These are phyloP conservation scores for Henckelia pumila DNA, from an alignment of 257 asterid genomes.

Conservation along the genomic window DNA sequence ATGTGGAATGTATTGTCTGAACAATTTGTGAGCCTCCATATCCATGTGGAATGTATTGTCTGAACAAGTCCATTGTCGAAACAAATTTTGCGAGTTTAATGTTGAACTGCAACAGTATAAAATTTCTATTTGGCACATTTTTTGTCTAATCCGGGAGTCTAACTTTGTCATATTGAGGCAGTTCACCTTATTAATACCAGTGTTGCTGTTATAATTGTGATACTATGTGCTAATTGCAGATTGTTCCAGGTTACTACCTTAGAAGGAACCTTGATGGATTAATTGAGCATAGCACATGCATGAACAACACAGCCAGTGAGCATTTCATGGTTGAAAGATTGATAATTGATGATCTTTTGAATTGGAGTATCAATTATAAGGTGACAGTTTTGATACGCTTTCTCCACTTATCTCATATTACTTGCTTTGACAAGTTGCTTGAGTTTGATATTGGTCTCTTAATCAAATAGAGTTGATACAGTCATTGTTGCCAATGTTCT, in stretches of 20 bases:
- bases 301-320: slow-evolving; percentile 95
- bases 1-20: background rate
- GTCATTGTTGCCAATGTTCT: background rate
- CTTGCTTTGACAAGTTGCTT: slow-evolving; percentile 3
- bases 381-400: slow-evolving; percentile 35
- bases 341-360: slow-evolving; percentile 80
- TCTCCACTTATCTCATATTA: slow-evolving; percentile 6
- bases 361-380: slow-evolving; percentile 86
- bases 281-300: slow-evolving; percentile 82
- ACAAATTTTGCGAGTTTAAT: background rate
- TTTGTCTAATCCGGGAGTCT: background rate
- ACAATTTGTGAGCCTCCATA: background rate
- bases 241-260: slow-evolving; percentile 96
- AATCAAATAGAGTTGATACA: background rate
- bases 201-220: slow-evolving; percentile 14
- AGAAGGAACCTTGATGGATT: slow-evolving; percentile 82
- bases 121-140: background rate
- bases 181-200: slow-evolving; percentile 4
- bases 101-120: background rate
- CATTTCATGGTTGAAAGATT: slow-evolving; percentile 94
- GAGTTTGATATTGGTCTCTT: background rate
- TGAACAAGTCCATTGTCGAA: background rate
- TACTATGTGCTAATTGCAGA: slow-evolving; percentile 49
- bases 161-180: background rate
- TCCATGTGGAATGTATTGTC: background rate